These are phyloP conservation scores for Scedosporium dehoogii DNA, from an alignment of 2,329 filamentous ascomycete species.

Conservation along the genomic window DNA sequence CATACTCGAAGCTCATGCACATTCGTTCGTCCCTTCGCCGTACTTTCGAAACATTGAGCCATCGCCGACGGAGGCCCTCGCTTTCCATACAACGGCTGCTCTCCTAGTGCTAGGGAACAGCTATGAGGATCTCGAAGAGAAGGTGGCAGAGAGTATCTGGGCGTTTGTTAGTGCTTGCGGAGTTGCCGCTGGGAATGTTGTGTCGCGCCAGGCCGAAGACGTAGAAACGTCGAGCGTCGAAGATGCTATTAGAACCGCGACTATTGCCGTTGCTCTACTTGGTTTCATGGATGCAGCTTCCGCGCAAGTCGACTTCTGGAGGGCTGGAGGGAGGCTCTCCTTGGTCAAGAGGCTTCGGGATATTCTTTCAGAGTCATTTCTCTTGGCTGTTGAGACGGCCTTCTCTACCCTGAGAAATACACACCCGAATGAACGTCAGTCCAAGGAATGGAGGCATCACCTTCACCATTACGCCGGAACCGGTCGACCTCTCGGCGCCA, in stretches of 20 bases:
- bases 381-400: slow-evolving; percentile 79
- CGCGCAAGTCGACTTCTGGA: slow-evolving; percentile 73
- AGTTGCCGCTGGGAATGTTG: slow-evolving; percentile 45
- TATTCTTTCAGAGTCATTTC: slow-evolving; percentile 73
- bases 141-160: slow-evolving; percentile 56
- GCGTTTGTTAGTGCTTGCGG: slow-evolving; percentile 64
- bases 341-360: slow-evolving; percentile 62
- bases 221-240: slow-evolving; percentile 51
- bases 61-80: slow-evolving; percentile 78
- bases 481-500: slow-evolving; percentile 76
- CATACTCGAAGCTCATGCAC: slow-evolving; percentile 72
- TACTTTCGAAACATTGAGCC: slow-evolving; percentile 76
- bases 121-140: slow-evolving; percentile 58
- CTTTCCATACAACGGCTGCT: slow-evolving; percentile 68
- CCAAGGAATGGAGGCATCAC: slow-evolving; percentile 83
- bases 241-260: slow-evolving; percentile 60
- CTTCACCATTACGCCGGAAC: slow-evolving; percentile 71
- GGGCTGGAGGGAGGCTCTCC: slow-evolving; percentile 58
- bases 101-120: slow-evolving; percentile 71
- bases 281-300: slow-evolving; percentile 83
- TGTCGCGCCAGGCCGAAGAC: slow-evolving; percentile 42
- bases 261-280: slow-evolving; percentile 73
- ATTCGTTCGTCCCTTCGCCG: slow-evolving; percentile 69
- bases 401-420: slow-evolving; percentile 84
- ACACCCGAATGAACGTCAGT: slow-evolving; percentile 50